Conservation (phyloP, 176 grass and related monocot genomes). For the bread wheat (Triticum aestivum) region IWGSC_CS_RefSeq_v2.1 NC_057796.1:114181677-114182176, state of each 20-base stretch:
- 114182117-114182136: conserved; percentile 63
- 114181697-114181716: conserved; percentile 64
- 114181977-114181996: conserved; percentile 48
- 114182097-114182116: conserved; percentile 60
- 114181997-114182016: conserved; percentile 60
- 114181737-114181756: conserved; percentile 56
- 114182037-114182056: conserved; percentile 55
- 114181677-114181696: conserved; percentile 64
- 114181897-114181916: conserved; percentile 58
- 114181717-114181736: conserved; percentile 79
- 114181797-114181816: conserved; percentile 67
- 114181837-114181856: conserved; percentile 52
- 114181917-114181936: conserved; percentile 59
- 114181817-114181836: conserved; percentile 66
- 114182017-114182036: conserved; percentile 76
- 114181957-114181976: conserved; percentile 75
- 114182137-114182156: conserved; percentile 81
- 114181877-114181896: conserved; percentile 71
- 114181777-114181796: conserved; percentile 73
- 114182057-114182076: conserved; percentile 53
- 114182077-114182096: conserved; percentile 77
- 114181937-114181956: conserved; percentile 80
- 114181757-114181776: conserved; percentile 57
- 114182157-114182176: conserved; percentile 79
- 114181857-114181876: conserved; percentile 83